Percentiles rank a stretch among this genome's conserved stretches.
Conservation (phyloP, 2,329 filamentous ascomycete species). For the Cladophialophora carrionii region DNA sequence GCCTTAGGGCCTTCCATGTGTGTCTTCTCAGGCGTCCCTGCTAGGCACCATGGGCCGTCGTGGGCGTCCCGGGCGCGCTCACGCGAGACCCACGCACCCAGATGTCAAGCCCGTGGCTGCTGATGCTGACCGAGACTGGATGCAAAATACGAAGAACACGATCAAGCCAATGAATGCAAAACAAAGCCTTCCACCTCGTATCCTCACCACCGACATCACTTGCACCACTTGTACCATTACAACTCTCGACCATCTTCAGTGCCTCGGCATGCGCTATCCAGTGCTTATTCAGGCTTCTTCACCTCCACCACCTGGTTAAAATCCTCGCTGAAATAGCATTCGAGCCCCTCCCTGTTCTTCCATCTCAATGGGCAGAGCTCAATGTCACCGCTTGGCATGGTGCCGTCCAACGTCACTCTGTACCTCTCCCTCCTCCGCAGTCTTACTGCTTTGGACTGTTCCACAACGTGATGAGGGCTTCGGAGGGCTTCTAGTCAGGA, state of each 20-base stretch:
- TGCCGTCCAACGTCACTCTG: slow-evolving; percentile 18
- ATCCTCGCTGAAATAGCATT: slow-evolving; percentile 14
- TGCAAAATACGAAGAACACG: neutral
- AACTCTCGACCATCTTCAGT: neutral
- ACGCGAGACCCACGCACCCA: neutral
- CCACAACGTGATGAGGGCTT: neutral
- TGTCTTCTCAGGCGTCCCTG: neutral
- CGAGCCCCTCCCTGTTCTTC: neutral
- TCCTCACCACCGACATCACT: neutral
- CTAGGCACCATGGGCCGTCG: no score
- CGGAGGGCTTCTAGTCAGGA: slow-evolving; percentile 16
- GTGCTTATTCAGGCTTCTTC: neutral
- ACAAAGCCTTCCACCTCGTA: neutral
- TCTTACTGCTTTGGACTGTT: slow-evolving; percentile 14
- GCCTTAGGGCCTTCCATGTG: neutral
- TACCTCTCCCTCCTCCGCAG: slow-evolving; percentile 16
- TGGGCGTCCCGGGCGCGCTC: neutral
- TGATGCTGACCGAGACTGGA: neutral
- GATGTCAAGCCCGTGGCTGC: neutral
- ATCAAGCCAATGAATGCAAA: neutral
- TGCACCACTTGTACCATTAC: neutral
- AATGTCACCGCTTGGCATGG: slow-evolving; percentile 21
- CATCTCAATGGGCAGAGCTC: slow-evolving; percentile 2
- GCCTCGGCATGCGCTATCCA: neutral
- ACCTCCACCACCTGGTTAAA: slow-evolving; percentile 7